Conservation (phyloP, 2,329 filamentous ascomycete species). For the Aspergillus pseudoterreus region DNA sequence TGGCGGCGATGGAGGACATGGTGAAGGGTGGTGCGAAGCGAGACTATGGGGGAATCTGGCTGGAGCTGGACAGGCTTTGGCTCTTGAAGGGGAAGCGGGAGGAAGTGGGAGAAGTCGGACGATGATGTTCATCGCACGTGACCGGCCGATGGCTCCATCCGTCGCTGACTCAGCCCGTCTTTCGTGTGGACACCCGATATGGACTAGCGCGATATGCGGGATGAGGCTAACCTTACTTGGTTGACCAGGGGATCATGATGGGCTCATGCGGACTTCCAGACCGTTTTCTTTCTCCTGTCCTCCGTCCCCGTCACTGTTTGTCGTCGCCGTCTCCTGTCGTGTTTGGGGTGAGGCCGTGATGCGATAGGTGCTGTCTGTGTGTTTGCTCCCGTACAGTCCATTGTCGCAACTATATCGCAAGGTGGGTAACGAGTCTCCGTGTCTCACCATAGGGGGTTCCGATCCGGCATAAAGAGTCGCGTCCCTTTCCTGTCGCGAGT, state of each 20-base stretch:
- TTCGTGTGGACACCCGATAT: constrained; percentile 1
- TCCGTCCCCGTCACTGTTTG: neutral
- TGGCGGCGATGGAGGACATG: constrained; percentile 43
- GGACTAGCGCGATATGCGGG: neutral
- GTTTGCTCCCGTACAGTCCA: neutral
- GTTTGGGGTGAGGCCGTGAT: constrained; percentile 5
- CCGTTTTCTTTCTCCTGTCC: neutral
- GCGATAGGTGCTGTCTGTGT: constrained; percentile 1
- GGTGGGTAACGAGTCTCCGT: constrained; percentile 9
- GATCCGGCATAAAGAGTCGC: neutral
- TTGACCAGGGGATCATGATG: neutral
- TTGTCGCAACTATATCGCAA: constrained; percentile 6
- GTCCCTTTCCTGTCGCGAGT: neutral
- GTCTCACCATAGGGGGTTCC: neutral
- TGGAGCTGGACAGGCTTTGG: constrained; percentile 11
- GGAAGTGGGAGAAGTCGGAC: constrained; percentile 27
- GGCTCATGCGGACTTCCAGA: neutral
- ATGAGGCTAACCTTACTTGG: neutral
- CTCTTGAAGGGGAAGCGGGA: constrained; percentile 21
- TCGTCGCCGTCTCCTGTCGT: constrained; percentile 1
- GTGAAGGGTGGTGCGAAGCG: constrained; percentile 19
- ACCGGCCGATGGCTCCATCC: constrained; percentile 18
- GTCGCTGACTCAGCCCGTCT: constrained; percentile 15
- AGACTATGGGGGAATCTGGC: constrained; percentile 5
- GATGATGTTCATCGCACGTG: constrained; percentile 34